Evolutionary conservation across 2,329 filamentous ascomycete genomes (phyloP), one percentile per base, ranked within the genome.

Genomic region (Acarospora socialis): DNA sequence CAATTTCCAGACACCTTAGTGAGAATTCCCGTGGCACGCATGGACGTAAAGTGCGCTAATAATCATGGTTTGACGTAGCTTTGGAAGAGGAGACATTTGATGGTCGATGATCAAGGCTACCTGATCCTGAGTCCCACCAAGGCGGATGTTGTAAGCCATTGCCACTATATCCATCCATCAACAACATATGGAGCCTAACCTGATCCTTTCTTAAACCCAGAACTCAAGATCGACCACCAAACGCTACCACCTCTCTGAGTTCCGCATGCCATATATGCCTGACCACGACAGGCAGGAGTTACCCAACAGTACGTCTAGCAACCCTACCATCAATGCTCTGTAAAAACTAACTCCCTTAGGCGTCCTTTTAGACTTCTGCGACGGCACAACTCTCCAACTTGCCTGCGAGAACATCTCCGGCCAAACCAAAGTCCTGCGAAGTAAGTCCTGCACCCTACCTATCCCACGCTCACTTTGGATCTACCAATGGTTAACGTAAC

Each of bases 201-300:
- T 3, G 47, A 48, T n/a, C n/a, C n/a, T n/a, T n/a, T n/a, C n/a
- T n/a, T n/a, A n/a, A n/a, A n/a, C 26, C 52, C 52, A 22, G 57
- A 70, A 42, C 45, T 63, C 49, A 57, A 69, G 55, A 60, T 73
- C 53, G 63, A 68, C 63, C 59, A 71, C 76, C 34, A 86, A 86
- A 59, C 74, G 78, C 38, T 95, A 83, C 53, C 81, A 92, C 50
- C 66, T 98, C 35, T 76, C 72, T 43, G 83, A 94, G 39, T 92
- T 95, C 61, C 70, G 72, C 42, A 57, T 63, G 23, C 86, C 86
- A 1, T 82, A 77, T 45, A 66, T 81, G 10, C 90, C 90, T 0
- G 87, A 95, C 52, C 77, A 92, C 37, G 90, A 95, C 50, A 66
- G 82, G 43, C 81, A 94, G 57, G 90, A 98, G 59, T 65, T 98